Conservation (phyloP, 768 basidiomycete genomes). For the Harrya chromipes region DNA sequence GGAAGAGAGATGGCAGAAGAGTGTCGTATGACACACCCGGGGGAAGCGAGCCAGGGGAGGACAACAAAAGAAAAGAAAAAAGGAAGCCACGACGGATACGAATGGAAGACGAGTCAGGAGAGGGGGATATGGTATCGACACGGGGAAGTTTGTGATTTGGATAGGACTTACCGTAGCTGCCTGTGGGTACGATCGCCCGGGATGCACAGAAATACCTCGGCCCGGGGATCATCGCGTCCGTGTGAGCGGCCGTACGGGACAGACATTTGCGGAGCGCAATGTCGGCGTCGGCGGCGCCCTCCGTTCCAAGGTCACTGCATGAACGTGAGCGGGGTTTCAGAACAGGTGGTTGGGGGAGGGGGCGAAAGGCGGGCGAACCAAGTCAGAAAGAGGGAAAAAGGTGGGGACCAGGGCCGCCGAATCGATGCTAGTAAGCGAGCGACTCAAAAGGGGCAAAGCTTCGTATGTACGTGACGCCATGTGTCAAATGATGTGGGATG, state of each 20-base stretch:
- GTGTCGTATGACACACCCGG: neutral
- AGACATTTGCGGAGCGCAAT: constrained; percentile 55
- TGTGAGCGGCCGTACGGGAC: constrained; percentile 37
- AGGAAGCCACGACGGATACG: constrained; percentile 1
- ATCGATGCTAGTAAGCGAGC: neutral
- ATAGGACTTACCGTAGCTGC: constrained; percentile 49
- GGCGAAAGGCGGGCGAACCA: too few species aligned
- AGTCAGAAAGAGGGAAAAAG: too few species aligned
- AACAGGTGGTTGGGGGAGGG: too few species aligned
- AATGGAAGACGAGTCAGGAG: neutral
- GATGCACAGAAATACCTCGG: constrained; percentile 63
- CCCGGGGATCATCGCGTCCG: constrained; percentile 50
- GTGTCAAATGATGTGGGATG: neutral
- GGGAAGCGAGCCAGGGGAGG: neutral
- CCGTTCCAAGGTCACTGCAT: constrained; percentile 61
- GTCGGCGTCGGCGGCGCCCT: constrained; percentile 63
- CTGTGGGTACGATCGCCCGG: constrained; percentile 57
- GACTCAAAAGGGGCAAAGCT: neutral
- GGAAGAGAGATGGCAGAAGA: neutral
- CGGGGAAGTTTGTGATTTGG: neutral
- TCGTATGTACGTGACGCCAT: neutral
- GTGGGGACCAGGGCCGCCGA: too few species aligned
- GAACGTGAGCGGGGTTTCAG: neutral
- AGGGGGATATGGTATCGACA: neutral
- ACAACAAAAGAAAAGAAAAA: neutral